A percentile compares a stretch with the other conserved stretches of the same genome.
These are phyloP conservation scores for Chaetomium sp. DNA, from an alignment of 2,329 filamentous ascomycete genomes.

Conservation along the genomic window DNA sequence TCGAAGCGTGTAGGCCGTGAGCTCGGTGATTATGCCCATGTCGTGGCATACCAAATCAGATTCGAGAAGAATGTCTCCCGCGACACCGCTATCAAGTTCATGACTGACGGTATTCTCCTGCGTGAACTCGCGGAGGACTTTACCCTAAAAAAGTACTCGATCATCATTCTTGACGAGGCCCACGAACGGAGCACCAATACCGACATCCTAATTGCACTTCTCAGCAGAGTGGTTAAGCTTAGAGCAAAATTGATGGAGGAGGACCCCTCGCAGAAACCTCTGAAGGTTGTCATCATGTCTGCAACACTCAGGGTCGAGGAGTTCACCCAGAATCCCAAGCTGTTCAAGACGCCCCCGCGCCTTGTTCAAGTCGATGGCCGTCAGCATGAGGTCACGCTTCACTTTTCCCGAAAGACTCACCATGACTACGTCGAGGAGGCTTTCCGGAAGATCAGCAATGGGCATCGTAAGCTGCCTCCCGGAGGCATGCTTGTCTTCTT, in stretches of 20 bases:
- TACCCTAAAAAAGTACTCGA: conserved; percentile 84
- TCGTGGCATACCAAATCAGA: conserved; percentile 90
- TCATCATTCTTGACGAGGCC: conserved; percentile 92
- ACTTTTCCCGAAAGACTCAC: conserved; percentile 82
- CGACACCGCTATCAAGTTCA: conserved; percentile 93
- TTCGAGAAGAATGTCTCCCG: conserved; percentile 83
- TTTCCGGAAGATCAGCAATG: conserved; percentile 82
- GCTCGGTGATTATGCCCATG: conserved; percentile 72
- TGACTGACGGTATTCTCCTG: conserved; percentile 96
- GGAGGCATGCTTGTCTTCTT: conserved; percentile 93
- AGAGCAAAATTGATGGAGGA: conserved; percentile 74
- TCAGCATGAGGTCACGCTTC: conserved; percentile 85
- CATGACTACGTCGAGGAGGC: conserved; percentile 90
- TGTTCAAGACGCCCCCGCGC: conserved; percentile 79
- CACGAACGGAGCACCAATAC: conserved; percentile 98
- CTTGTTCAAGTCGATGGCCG: conserved; percentile 88
- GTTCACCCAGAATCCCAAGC: conserved; percentile 77
- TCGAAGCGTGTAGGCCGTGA: conserved; percentile 88
- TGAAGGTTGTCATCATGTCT: conserved; percentile 98
- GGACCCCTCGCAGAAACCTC: conserved; percentile 69
- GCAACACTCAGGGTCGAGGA: conserved; percentile 90
- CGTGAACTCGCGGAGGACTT: conserved; percentile 91
- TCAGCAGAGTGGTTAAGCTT: conserved; percentile 87
- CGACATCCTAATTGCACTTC: conserved; percentile 95
- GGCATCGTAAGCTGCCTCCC: conserved; percentile 85